These are phyloP conservation scores for Fusarium tanahbumbuense DNA, from an alignment of 2,329 filamentous ascomycete species.

Conservation along the genomic window DNA sequence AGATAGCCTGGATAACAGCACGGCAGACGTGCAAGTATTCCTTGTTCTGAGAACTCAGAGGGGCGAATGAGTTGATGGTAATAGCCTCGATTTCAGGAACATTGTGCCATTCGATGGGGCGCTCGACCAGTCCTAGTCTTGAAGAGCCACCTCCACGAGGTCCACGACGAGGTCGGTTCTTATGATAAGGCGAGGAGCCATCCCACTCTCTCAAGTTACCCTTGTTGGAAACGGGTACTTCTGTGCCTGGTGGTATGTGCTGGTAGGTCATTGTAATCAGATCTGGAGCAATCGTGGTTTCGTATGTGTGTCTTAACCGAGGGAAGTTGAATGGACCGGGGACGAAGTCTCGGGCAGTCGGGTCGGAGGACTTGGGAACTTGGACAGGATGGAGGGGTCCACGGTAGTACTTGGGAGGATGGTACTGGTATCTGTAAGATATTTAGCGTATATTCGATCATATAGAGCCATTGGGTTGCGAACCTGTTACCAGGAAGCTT, in stretches of 20 bases:
- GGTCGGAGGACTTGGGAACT: constrained; percentile 86
- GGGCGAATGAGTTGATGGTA: constrained; percentile 81
- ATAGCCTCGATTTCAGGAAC: constrained; percentile 85
- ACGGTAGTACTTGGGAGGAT: constrained; percentile 93
- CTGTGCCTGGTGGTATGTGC: constrained; percentile 83
- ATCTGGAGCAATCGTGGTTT: constrained; percentile 86
- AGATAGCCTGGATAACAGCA: constrained; percentile 87
- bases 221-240: constrained; percentile 56
- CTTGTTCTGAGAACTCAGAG: constrained; percentile 76
- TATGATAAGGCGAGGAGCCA: constrained; percentile 91
- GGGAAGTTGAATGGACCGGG: constrained; percentile 92
- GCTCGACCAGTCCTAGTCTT: constrained; percentile 76
- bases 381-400: constrained; percentile 94
- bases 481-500: constrained; percentile 62
- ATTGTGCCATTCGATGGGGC: constrained; percentile 82
- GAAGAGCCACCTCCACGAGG: constrained; percentile 79
- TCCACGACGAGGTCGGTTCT: constrained; percentile 85
- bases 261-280: constrained; percentile 89
- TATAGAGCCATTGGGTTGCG: constrained; percentile 24
- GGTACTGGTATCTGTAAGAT: constrained; percentile 86
- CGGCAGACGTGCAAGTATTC: constrained; percentile 84
- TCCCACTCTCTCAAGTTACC: constrained; percentile 87
- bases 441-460: constrained; percentile 15
- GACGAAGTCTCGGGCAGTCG: constrained; percentile 85
- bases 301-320: constrained; percentile 89